phyloP scores from a whole-genome alignment of 2,329 filamentous ascomycete genomes.

The Coleophoma crateriformis region DNA sequence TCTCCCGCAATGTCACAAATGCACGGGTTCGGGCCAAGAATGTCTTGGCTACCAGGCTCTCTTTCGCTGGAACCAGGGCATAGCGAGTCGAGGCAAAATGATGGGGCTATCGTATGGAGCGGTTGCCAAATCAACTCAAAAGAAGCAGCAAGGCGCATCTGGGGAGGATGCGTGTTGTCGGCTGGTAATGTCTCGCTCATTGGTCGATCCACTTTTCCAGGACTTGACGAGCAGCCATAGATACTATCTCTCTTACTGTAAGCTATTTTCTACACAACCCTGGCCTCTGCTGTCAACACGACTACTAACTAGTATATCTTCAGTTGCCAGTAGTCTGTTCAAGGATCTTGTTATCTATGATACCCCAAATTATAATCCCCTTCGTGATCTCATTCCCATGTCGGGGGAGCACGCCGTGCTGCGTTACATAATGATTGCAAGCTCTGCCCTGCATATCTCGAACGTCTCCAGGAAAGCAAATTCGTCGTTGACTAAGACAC shows the following conservation, averaged over 20 bases:
- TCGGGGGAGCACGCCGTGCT: conserved; percentile 39
- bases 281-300: background rate
- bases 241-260: background rate
- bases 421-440: conserved; percentile 42
- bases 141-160: too few relatives aligned
- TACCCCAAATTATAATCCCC: conserved; percentile 36
- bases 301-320: background rate
- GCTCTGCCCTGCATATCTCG: conserved; percentile 43
- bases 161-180: too few relatives aligned
- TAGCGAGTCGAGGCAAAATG: conserved; percentile 20
- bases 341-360: conserved; percentile 48
- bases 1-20: conserved; percentile 17
- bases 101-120: conserved; percentile 14
- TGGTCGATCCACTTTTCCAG: conserved; percentile 50
- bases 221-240: conserved; percentile 34
- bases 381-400: conserved; percentile 41
- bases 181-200: too few relatives aligned
- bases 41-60: conserved; percentile 20
- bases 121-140: too few relatives aligned
- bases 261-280: conserved; percentile 4
- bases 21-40: conserved; percentile 11
- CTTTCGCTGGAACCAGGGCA: conserved; percentile 18
- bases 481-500: too few relatives aligned
- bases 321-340: conserved; percentile 44
- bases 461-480: conserved; percentile 22